Evolutionary conservation across 306 rosid species (phyloP), one percentile per base, ranked within the genome.

Genomic region (Inga laurina): DNA sequence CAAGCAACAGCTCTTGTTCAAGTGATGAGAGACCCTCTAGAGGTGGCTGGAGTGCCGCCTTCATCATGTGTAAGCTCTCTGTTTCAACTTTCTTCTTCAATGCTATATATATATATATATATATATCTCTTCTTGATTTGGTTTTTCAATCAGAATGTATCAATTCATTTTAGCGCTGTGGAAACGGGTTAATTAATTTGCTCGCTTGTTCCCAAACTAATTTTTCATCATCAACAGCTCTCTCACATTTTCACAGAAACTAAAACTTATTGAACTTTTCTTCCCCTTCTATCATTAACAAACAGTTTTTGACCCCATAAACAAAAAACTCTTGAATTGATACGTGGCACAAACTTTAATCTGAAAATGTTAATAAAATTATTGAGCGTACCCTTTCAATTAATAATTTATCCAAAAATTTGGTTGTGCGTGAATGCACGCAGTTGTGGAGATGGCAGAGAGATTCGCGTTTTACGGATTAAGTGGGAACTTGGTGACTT

Each of bases 31-130:
- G 8, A 15, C 8, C 69, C 69, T 64, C 69, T 12, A 81, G 57
- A 14, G 93, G 93, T 30, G 91, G 93, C 16, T 90, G 93, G 93
- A 70, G 41, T 37, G 93, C 93, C 1, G 93, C 93, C 84, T 90
- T 90, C 80, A 39, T 90, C 82, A 88, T 86, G 35, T 81, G 93
- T 90, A 82, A 79, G 85, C 43, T 72, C 22, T 54, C 61, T 14
- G 4, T 54, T 54, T 54, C 24, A 6, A 54, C 16, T 18, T 48
- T 48, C 52, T 48, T 13, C 18, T 48, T 48, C 21, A 5, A 6
- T 39, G 39, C 4, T 35, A 35, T 4, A 37, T 37, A 5, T 39
- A 1, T 37, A 5, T 37, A 0, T 39, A 37, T 37, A 37, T 37
- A 0, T 37, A 37, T 5, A 37, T 37, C 1, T 39, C 43, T 39